Evolutionary conservation across 2,329 filamentous ascomycete genomes (phyloP), one percentile per base, ranked within the genome.

Genomic region (Talaromyces sp.): DNA sequence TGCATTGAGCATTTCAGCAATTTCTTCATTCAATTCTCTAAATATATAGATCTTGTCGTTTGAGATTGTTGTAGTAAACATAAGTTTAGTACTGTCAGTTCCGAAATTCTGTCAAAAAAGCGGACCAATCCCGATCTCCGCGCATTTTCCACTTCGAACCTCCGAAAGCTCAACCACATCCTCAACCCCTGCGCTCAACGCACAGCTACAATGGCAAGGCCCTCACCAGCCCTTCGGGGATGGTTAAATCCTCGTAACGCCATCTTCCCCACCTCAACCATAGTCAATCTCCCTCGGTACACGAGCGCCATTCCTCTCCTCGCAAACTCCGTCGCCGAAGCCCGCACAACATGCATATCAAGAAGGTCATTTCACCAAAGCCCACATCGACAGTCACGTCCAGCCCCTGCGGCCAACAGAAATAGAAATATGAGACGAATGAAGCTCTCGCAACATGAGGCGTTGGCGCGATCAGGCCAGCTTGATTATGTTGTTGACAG

Each of bases 1-100:
- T 39, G 60, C 58, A 62, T 63, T 59, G 52, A 60, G 61, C 60
- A 63, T 60, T 46, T 44, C 40, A 44, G 41, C 41, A 44, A 20
- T 33, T 20, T 9, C 11, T 20, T 29, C 16, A 7, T 6, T 17
- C 17, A 44, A 49, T 27, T 20, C 19, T 10, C 35, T 4, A 8
- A 29, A 17, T 3, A 17, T 39, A 5, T n/a, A 22, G n/a, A 17
- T 33, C 27, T 22, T 47, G 14, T 8, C 17, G 3, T 24, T 17
- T 2, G 17, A 41, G 24, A n/a, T 4, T 3, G 16, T 24, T 27
- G 17, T 43, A 49, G 8, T 43, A 32, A 29, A 43, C 20, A 13
- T 7, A 39, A 39, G 5, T 17, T 16, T 17, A 19, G 27, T 30
- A 17, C 30, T 30, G 41, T 32, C 17, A 33, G 20, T 32, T 4